phyloP scores from a whole-genome alignment of 2,329 filamentous ascomycete species.

The Colletotrichum abscissum region DNA sequence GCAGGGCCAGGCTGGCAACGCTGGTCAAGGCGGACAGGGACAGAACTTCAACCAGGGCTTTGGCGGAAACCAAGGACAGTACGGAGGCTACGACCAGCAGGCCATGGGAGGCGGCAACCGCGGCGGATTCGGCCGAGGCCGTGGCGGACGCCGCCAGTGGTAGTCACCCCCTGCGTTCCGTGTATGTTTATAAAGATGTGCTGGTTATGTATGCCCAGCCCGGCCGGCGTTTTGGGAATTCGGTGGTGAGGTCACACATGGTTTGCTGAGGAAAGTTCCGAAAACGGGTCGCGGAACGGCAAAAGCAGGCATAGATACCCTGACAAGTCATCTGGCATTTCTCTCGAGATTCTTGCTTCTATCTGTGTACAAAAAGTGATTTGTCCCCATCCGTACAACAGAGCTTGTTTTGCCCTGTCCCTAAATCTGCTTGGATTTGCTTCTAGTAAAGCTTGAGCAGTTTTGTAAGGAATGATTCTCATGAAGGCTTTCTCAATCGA shows the following conservation, averaged over 20 bases:
- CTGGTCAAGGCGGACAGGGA: slow-evolving; percentile 60
- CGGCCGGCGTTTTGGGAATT: slow-evolving; percentile 30
- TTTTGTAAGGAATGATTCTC: not conserved
- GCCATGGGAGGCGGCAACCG: slow-evolving; percentile 55
- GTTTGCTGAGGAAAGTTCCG: slow-evolving; percentile 27
- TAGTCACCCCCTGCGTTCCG: not conserved
- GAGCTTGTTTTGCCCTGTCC: no score
- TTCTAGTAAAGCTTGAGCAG: not conserved
- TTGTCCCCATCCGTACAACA: no score
- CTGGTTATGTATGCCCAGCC: slow-evolving; percentile 20
- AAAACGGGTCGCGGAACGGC: slow-evolving; percentile 18
- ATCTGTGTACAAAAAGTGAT: not conserved
- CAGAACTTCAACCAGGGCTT: slow-evolving; percentile 65
- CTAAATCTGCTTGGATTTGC: no score
- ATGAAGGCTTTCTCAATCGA: not conserved
- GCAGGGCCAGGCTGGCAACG: slow-evolving; percentile 58
- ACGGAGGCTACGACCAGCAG: slow-evolving; percentile 60
- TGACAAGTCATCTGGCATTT: slow-evolving; percentile 35
- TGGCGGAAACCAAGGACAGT: slow-evolving; percentile 64
- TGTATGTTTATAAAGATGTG: slow-evolving; percentile 11
- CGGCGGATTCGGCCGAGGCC: slow-evolving; percentile 44
- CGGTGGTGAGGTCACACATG: slow-evolving; percentile 21
- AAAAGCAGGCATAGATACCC: slow-evolving; percentile 35
- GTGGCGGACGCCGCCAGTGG: slow-evolving; percentile 42
- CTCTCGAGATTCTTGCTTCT: not conserved